Evolutionary conservation across 805 yeast genomes (phyloP), one percentile per base, ranked within the genome.

Genomic region (Candida anglica): DNA sequence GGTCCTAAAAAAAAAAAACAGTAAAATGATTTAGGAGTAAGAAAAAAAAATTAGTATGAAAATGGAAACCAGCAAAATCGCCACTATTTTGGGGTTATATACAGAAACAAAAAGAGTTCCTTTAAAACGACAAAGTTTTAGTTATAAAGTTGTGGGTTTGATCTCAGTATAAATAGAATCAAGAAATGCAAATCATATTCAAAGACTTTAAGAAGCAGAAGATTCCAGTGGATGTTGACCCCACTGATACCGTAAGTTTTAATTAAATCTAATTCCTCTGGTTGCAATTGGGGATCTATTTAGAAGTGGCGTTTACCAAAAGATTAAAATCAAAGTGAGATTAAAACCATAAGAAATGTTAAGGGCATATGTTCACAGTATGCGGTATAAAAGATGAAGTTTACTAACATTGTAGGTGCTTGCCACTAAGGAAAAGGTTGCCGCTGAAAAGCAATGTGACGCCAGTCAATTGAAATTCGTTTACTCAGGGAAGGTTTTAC

Each of bases 161-260:
- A n/a, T n/a, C n/a, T n/a, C n/a, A n/a, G n/a, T n/a, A n/a, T n/a
- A n/a, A n/a, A n/a, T n/a, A n/a, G n/a, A n/a, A n/a, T n/a, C n/a
- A n/a, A 11, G 11, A 21, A 21, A 88, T 87, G 96, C 81, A 82
- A 62, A 66, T 88, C 44, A 72, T 81, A 33, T 79, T 93, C 58
- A 88, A 89, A 58, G 96, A 93, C 63, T 85, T 93, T 66, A 89
- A 93, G 66, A 93, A 91, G 66, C 88, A 86, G 56, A 84, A 80
- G 56, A 77, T 89, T 58, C 75, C 87, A 19, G 52, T 93, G 39
- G 96, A 86, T 18, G 74, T 87, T 38, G 94, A 83, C 39, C 69
- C 73, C 6, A 41, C 73, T 10, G 86, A 79, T 32, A 72, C 86
- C 2, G 91, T 85, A 53, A 46, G 77, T 69, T 19, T 10, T 5